These are phyloP conservation scores for Alternaria triticina DNA, from an alignment of 2,329 filamentous ascomycete genomes.

Conservation along the genomic window DNA sequence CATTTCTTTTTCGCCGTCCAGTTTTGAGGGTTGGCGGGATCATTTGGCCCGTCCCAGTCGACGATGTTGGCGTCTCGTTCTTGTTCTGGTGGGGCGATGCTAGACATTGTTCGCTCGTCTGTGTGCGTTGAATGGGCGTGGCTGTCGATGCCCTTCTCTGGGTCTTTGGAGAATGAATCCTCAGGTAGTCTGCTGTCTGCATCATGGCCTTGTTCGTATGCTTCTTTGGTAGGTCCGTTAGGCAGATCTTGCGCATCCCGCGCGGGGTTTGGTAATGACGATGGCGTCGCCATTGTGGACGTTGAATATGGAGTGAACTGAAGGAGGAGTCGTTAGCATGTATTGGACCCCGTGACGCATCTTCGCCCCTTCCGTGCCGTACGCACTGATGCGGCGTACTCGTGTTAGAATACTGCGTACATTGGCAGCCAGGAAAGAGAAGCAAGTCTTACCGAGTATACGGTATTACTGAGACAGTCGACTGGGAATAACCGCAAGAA, in stretches of 20 bases:
- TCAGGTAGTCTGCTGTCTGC: slow-evolving; percentile 23
- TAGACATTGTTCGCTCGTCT: slow-evolving; percentile 32
- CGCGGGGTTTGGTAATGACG: slow-evolving; percentile 21
- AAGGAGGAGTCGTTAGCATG: slow-evolving; percentile 4
- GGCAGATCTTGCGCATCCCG: slow-evolving; percentile 25
- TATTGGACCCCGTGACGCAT: neutral
- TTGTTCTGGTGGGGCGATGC: slow-evolving; percentile 12
- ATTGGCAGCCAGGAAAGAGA: neutral
- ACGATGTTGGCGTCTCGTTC: slow-evolving; percentile 37
- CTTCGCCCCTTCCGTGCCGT: neutral
- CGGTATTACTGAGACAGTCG: neutral
- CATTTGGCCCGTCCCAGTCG: slow-evolving; percentile 45
- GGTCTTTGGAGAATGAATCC: slow-evolving; percentile 22
- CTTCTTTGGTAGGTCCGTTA: slow-evolving; percentile 27
- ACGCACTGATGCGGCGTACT: neutral
- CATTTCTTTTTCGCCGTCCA: slow-evolving; percentile 48
- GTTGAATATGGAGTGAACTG: slow-evolving; percentile 6
- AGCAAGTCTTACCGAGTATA: slow-evolving; percentile 10
- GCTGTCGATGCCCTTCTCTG: slow-evolving; percentile 37
- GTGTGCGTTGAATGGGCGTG: slow-evolving; percentile 31
- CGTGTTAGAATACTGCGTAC: neutral
- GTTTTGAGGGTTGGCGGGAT: slow-evolving; percentile 50
- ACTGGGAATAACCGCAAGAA: neutral
- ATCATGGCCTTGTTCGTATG: slow-evolving; percentile 37
- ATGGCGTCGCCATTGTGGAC: slow-evolving; percentile 32